Evolutionary conservation across 148 eudicot genomes (phyloP).

Genomic region (Polygonum aviculare): DNA sequence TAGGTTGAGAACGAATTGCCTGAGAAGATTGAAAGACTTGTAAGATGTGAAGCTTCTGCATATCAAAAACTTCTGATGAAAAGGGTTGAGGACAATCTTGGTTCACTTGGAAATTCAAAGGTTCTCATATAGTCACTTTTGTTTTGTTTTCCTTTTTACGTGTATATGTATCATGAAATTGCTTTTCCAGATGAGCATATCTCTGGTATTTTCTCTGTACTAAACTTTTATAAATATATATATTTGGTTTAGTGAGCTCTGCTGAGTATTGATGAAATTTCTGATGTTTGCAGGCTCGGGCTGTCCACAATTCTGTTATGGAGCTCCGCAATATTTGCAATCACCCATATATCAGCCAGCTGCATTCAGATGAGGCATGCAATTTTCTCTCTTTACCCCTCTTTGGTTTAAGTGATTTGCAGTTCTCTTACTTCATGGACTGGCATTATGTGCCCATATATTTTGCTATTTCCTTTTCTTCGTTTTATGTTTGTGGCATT

Average conservation of each 20-base stretch:
- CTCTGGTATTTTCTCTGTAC: background rate
- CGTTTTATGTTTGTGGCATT: background rate
- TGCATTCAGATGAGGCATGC: conserved; percentile 59
- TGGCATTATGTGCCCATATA: background rate
- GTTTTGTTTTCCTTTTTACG: background rate
- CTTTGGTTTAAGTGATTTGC: background rate
- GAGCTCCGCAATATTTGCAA: conserved; percentile 99
- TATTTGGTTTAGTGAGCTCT: background rate
- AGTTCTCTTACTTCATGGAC: background rate
- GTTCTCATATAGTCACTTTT: conserved; percentile 22
- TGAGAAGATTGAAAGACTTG: conserved; percentile 94
- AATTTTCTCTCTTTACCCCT: background rate
- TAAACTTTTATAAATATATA: background rate
- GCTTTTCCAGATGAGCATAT: background rate
- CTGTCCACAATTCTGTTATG: conserved; percentile 95
- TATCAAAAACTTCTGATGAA: conserved; percentile 95
- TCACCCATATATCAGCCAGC: conserved; percentile 97
- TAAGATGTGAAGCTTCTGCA: conserved; percentile 96
- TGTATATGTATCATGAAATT: background rate
- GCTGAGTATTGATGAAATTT: background rate
- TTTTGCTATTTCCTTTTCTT: background rate
- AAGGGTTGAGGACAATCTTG: conserved; percentile 98
- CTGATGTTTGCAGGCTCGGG: conserved; percentile 50
- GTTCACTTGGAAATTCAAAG: conserved; percentile 82
- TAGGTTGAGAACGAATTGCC: conserved; percentile 94